Evolutionary conservation across 768 basidiomycete species (phyloP), one percentile per base, ranked within the genome.

Genomic region (Leccinum boreale): DNA sequence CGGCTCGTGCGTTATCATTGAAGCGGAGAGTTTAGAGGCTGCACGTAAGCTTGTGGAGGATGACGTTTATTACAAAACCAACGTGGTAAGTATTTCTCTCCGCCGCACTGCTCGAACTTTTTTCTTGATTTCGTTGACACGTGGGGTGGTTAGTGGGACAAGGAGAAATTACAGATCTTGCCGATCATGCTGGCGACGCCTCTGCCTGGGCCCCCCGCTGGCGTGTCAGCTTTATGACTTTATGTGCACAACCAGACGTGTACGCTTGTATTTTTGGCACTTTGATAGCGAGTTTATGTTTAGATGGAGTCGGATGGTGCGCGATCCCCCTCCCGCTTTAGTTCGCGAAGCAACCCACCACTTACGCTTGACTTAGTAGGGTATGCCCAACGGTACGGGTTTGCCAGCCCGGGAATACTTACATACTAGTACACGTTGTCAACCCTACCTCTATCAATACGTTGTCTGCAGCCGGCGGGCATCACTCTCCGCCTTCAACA

Each of bases 1-100:
- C 49, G 85, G 85, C 19, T 85, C 84, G 0, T 73, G 78, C 60
- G 69, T 85, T 54, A 74, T 87, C 52, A 74, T 76, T 49, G 78
- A 85, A 66, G 83, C 83, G 7, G 79, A 79, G 56, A 78, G 70
- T 53, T 68, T 85, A 28, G 84, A 84, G 19, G 76, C 78, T 65
- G 65, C 52, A 36, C 70, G 58, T 11, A 58, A 62, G 42, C 26
- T 73, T 33, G 48, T 72, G 6, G 64, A 73, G 54, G 19, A 21
- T 1, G 71, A 71, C 28, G 5, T 66, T 23, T 67, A 67, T 24
- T 67, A 71, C 55, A 62, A 45, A 52, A 5, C 33, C 7, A 58
- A 55, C 11, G 70, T 73, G 60, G 71, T 72, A 36, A 53, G 68
- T 42, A 2, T 26, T 11, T 24, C 23, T 24, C 26, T 15, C 11